Evolutionary conservation across 2,329 filamentous ascomycete species (phyloP).

Genomic region (Pyrenochaeta sp.): DNA sequence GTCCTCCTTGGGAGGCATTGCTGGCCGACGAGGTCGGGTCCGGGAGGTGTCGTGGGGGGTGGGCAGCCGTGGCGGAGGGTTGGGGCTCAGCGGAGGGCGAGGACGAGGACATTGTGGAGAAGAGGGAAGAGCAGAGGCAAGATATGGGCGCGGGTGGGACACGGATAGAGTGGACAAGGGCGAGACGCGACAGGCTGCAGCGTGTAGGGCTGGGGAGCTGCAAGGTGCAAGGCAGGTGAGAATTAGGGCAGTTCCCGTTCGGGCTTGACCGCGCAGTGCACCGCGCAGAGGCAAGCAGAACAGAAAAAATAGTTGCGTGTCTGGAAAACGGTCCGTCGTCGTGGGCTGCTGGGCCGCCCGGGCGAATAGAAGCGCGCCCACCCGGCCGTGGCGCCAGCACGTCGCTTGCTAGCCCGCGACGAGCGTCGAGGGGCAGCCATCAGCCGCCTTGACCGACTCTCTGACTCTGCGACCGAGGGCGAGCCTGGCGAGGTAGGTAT

Average conservation of each 20-base stretch:
- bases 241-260: slow-evolving; percentile 4
- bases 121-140: slow-evolving; percentile 20
- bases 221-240: slow-evolving; percentile 19
- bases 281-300: slow-evolving; percentile 10
- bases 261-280: slow-evolving; percentile 21
- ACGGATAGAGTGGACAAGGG: slow-evolving; percentile 23
- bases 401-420: slow-evolving; percentile 3
- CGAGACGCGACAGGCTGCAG: too few relatives aligned
- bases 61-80: slow-evolving; percentile 40
- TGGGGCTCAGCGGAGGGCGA: slow-evolving; percentile 21
- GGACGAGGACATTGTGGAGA: slow-evolving; percentile 42
- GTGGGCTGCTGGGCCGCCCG: slow-evolving; percentile 6
- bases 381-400: slow-evolving; percentile 12
- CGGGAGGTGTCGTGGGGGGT: slow-evolving; percentile 40
- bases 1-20: slow-evolving; percentile 57
- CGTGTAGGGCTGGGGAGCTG: slow-evolving; percentile 19
- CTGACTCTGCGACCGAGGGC: too few relatives aligned
- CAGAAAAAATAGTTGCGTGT: slow-evolving; percentile 21
- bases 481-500: too few relatives aligned
- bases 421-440: too few relatives aligned
- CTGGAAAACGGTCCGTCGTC: slow-evolving; percentile 25
- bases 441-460: slow-evolving; percentile 11
- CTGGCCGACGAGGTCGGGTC: slow-evolving; percentile 44
- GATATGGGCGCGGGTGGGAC: slow-evolving; percentile 19
- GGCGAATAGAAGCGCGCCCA: slow-evolving; percentile 15